phyloP scores from a whole-genome alignment of 768 basidiomycete species.

The Phylloporus rhodoxanthus region DNA sequence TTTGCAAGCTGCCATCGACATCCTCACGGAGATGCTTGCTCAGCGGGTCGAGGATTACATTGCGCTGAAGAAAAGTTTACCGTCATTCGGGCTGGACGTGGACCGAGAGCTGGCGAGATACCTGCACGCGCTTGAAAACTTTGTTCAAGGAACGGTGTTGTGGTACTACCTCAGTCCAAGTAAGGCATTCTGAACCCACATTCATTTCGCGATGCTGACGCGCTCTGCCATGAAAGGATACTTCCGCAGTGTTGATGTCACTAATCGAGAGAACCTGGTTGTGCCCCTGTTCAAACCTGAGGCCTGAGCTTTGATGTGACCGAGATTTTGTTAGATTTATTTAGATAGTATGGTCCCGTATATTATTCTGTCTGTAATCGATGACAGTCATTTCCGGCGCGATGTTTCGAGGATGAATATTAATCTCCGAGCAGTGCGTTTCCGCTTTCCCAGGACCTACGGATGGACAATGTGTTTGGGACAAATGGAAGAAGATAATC shows the following conservation, averaged over 20 bases:
- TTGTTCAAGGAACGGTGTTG: conserved; percentile 35
- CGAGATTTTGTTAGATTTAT: background rate
- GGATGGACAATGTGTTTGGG: background rate
- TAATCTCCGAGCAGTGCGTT: background rate
- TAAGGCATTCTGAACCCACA: conserved; percentile 12
- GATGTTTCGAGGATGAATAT: too few species aligned
- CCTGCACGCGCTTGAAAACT: conserved; percentile 33
- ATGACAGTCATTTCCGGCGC: background rate
- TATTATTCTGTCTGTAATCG: background rate
- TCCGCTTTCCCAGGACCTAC: background rate
- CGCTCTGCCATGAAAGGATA: conserved; percentile 18
- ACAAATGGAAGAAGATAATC: background rate
- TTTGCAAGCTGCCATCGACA: conserved; percentile 32
- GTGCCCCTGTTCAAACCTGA: conserved; percentile 28
- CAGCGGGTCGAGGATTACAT: conserved; percentile 32
- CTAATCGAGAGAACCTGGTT: conserved; percentile 24
- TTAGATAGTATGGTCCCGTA: background rate
- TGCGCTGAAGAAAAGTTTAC: conserved; percentile 28
- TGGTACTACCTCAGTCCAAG: conserved; percentile 39
- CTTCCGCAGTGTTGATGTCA: conserved; percentile 32
- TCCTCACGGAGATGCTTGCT: conserved; percentile 34
- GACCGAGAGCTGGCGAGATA: conserved; percentile 33
- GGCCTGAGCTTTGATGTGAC: conserved; percentile 12
- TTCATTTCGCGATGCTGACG: conserved; percentile 10
- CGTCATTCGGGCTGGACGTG: conserved; percentile 32